phyloP scores from a whole-genome alignment of 257 asterid genomes.

The Paulownia fortunei region DNA sequence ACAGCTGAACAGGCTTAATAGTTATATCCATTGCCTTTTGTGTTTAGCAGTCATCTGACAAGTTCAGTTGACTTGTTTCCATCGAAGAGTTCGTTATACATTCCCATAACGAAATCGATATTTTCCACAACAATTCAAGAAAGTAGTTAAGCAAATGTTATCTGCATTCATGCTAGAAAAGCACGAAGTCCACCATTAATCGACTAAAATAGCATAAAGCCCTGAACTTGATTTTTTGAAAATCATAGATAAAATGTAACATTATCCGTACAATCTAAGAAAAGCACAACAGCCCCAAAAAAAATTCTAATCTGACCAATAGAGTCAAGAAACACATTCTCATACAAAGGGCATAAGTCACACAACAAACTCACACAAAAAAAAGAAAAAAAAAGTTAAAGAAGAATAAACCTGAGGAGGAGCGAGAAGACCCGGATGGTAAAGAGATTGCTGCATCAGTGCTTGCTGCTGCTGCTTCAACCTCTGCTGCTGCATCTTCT shows the following conservation, averaged over 20 bases:
- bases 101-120: not conserved
- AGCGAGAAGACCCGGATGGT: conserved; percentile 74
- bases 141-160: not conserved
- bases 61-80: not conserved
- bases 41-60: not conserved
- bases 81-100: not conserved
- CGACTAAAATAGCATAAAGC: not conserved
- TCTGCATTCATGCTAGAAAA: conserved; percentile 9
- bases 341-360: not conserved
- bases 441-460: conserved; percentile 84
- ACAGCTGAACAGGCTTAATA: conserved; percentile 1
- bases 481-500: conserved; percentile 67
- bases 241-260: not conserved
- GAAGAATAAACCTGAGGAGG: conserved; percentile 64
- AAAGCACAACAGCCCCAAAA: not conserved
- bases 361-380: not conserved
- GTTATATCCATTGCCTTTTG: not conserved
- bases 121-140: not conserved
- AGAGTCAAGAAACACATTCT: not conserved
- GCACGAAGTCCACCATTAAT: conserved; percentile 1
- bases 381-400: not conserved
- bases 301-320: not conserved
- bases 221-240: not conserved
- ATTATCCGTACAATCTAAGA: not conserved
- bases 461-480: conserved; percentile 77